Evolutionary conservation across 345 rosid species (phyloP), one percentile per base, ranked within the genome.

Genomic region (Bretschneidera sinensis): DNA sequence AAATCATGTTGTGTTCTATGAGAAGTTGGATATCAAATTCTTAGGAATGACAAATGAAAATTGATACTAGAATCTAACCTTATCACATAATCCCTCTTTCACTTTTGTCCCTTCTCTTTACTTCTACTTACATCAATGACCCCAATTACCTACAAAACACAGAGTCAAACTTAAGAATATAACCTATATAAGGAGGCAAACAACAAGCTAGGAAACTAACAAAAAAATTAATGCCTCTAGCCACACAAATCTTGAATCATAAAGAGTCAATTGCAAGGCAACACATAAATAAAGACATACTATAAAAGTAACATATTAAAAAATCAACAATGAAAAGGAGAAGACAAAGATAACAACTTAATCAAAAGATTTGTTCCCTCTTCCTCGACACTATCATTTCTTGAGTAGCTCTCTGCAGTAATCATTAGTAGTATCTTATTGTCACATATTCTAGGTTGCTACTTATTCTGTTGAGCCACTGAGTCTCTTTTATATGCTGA

Each of bases 71-170:
- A 4, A 13, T 39, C 15, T 75, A 76, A 92, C 98, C 98, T 92
- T 96, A 49, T 85, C 82, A 73, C 96, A 92, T 72, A 92, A 87
- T 57, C 87, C 85, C 21, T 92, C 98, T 74, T 84, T 92, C 62
- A 92, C 97, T 48, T 87, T 60, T 61, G 97, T 92, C 66, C 74
- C 70, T 81, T 87, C 68, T 87, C 95, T 77, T 87, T 87, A 67
- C 77, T 76, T 85, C 97, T 87, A 58, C 77, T 78, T 55, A 78
- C 79, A 79, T 92, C 98, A 77, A 89, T 73, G 59, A 89, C 95
- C 59, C 98, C 98, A 62, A 85, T 84, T 48, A 85, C 95, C 98
- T 92, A 71, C 65, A 62, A 58, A 68, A 64, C 1, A 43, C 45
- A 49, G 13, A 48, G 49, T 25, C 23, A 53, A 35, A 28, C 59